Percentiles rank a stretch among this genome's conserved stretches.
These are phyloP conservation scores for Pyrenula aspistea DNA, from an alignment of 495 filamentous ascomycete genomes.

Conservation along the genomic window DNA sequence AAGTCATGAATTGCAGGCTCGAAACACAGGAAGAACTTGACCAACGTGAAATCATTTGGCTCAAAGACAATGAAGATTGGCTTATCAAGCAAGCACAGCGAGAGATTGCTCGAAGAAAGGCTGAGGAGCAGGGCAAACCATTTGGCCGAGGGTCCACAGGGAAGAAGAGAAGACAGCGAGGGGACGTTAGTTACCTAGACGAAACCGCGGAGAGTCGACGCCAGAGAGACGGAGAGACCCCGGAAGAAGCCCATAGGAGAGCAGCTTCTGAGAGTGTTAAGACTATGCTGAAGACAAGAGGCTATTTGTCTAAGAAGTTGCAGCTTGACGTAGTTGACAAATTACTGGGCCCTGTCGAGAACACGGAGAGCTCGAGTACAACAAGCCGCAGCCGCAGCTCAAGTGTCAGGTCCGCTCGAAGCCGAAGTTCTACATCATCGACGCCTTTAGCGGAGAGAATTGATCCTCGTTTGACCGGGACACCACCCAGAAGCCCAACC, in stretches of 20 bases:
- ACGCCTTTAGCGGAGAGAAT: not conserved
- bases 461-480: not conserved
- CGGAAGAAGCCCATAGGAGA: conserved; percentile 23
- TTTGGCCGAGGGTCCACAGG: conserved; percentile 2
- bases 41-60: conserved; percentile 76
- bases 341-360: conserved; percentile 4
- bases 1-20: conserved; percentile 70
- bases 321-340: conserved; percentile 61
- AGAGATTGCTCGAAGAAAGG: conserved; percentile 23
- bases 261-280: conserved; percentile 62
- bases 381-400: not conserved
- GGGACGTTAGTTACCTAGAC: conserved; percentile 36
- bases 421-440: not conserved
- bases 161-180: conserved; percentile 33
- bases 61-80: conserved; percentile 86
- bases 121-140: conserved; percentile 30
- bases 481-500: not conserved
- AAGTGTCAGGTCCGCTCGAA: not conserved
- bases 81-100: conserved; percentile 55
- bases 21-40: conserved; percentile 53
- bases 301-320: conserved; percentile 62
- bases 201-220: conserved; percentile 21
- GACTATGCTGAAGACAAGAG: conserved; percentile 59
- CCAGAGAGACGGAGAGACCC: conserved; percentile 15
- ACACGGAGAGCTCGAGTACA: not conserved